Evolutionary conservation across 208 protist species (phyloP).

Genomic region (Trypanosoma mega): DNA sequence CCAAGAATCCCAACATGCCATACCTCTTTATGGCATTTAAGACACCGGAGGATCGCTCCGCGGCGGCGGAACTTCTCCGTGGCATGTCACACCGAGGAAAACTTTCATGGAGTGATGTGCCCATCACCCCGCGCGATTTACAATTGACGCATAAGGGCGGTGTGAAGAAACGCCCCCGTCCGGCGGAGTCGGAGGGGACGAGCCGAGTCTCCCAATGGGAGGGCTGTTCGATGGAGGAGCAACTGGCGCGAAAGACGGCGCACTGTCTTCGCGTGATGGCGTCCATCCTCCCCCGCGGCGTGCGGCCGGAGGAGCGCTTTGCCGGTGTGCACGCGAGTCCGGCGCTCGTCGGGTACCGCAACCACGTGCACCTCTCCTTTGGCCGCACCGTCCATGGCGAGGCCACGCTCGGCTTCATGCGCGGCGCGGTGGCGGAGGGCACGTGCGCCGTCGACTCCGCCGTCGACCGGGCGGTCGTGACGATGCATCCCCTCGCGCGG

Average conservation of each 20-base stretch:
- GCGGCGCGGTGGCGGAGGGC: conserved; percentile 76
- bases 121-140: conserved; percentile 58
- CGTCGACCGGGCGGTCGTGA: conserved; percentile 48
- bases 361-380: conserved; percentile 91
- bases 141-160: conserved; percentile 78
- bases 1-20: conserved; percentile 80
- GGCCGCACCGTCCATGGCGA: conserved; percentile 55
- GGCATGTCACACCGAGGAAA: conserved; percentile 47
- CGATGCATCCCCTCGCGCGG: conserved; percentile 65
- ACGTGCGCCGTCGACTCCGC: conserved; percentile 57
- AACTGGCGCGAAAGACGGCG: conserved; percentile 67
- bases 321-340: conserved; percentile 76
- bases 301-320: conserved; percentile 44
- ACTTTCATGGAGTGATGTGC: conserved; percentile 50
- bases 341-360: conserved; percentile 81
- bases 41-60: conserved; percentile 50
- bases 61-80: conserved; percentile 41
- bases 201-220: conserved; percentile 79
- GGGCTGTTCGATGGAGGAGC: conserved; percentile 64
- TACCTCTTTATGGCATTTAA: conserved; percentile 82
- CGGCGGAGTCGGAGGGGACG: conserved; percentile 18
- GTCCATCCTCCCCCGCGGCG: conserved; percentile 31
- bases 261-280: conserved; percentile 73
- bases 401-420: conserved; percentile 63
- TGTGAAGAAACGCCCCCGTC: conserved; percentile 44